These are phyloP conservation scores for Entonaema liquescens DNA, from an alignment of 495 filamentous ascomycete species.

Conservation along the genomic window DNA sequence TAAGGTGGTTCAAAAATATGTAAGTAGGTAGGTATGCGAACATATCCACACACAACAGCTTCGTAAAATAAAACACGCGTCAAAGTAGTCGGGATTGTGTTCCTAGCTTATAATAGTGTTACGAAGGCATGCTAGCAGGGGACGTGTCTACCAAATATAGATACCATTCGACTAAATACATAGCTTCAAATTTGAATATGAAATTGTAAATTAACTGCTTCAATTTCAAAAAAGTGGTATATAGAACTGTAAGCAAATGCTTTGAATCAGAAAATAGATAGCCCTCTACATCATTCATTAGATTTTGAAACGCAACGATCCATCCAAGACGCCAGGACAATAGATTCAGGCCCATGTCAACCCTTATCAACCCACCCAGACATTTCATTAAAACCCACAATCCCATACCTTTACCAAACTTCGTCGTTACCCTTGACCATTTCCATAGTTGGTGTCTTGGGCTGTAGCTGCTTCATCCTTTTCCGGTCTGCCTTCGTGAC, in stretches of 20 bases:
- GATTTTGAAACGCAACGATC: slow-evolving; percentile 24
- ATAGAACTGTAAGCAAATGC: slow-evolving; percentile 36
- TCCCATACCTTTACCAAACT: slow-evolving; percentile 57
- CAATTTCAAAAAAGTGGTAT: slow-evolving; percentile 34
- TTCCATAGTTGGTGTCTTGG: slow-evolving; percentile 61
- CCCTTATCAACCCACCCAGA: slow-evolving; percentile 1
- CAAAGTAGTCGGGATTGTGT: slow-evolving; percentile 12
- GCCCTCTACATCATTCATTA: slow-evolving; percentile 19
- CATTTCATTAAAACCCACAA: slow-evolving; percentile 9
- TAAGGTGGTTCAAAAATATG: neutral
- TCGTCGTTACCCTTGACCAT: slow-evolving; percentile 63
- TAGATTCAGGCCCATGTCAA: slow-evolving; percentile 1
- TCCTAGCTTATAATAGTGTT: neutral
- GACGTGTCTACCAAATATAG: neutral
- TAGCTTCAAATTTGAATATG: slow-evolving; percentile 12
- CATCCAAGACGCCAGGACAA: slow-evolving; percentile 20
- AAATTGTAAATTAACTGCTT: slow-evolving; percentile 31
- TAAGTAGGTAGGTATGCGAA: neutral
- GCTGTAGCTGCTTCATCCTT: slow-evolving; percentile 67
- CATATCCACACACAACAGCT: neutral
- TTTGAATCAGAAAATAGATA: slow-evolving; percentile 1
- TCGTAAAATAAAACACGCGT: neutral
- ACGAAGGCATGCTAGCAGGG: neutral
- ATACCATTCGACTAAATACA: slow-evolving; percentile 11
- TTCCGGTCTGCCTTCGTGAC: slow-evolving; percentile 80